Evolutionary conservation across 306 rosid species (phyloP).

Genomic region (Quercus berberidifolia): DNA sequence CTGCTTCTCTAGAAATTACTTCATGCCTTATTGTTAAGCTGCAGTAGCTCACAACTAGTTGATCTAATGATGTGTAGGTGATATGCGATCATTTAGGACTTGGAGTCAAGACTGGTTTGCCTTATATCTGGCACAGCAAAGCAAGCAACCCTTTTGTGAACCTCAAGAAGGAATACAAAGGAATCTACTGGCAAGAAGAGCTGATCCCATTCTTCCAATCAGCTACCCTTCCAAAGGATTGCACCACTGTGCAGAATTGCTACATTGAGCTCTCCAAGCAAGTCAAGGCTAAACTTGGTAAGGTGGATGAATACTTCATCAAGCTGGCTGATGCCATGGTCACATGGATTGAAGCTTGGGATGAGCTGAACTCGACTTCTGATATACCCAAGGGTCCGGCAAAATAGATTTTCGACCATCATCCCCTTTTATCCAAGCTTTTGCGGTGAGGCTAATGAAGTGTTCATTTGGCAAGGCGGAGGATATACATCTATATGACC

Average conservation of each 20-base stretch:
- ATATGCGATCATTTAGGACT: constrained; percentile 73
- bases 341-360: constrained; percentile 91
- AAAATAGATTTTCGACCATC: constrained; percentile 26
- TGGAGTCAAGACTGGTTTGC: constrained; percentile 87
- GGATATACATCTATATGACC: constrained; percentile 19
- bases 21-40: neutral
- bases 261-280: constrained; percentile 76
- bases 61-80: constrained; percentile 41
- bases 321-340: constrained; percentile 80
- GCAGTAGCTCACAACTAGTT: neutral
- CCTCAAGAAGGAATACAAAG: constrained; percentile 83
- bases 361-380: constrained; percentile 50
- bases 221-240: constrained; percentile 60
- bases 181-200: constrained; percentile 88
- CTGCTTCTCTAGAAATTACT: neutral
- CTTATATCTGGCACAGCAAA: constrained; percentile 90
- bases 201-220: constrained; percentile 77
- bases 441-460: constrained; percentile 20
- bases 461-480: constrained; percentile 31
- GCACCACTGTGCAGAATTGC: constrained; percentile 68
- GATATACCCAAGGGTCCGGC: constrained; percentile 26
- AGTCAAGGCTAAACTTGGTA: constrained; percentile 72
- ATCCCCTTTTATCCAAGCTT: constrained; percentile 30
- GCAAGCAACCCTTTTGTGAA: constrained; percentile 86
- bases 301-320: constrained; percentile 67